Base-by-base conservation (phyloP, 2,329 filamentous ascomycete species). In the Penicillium aurantiogriseum region DNA sequence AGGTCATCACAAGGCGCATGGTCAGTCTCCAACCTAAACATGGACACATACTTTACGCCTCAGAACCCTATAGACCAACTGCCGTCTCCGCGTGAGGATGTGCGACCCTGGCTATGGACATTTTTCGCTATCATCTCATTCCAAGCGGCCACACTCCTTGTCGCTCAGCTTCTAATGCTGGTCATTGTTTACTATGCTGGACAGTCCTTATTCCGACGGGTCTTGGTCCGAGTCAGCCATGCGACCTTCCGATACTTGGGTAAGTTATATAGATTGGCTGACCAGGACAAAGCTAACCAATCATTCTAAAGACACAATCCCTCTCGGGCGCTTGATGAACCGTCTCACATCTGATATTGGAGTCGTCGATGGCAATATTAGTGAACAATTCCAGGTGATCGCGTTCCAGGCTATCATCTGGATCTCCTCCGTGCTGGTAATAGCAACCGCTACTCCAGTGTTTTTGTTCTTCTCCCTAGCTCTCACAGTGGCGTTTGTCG, bases 291-390 rank as follows among this genome's bases (percentile, higher is more conserved):
- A 31, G 19, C 40, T 56, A 40, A 56, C 6, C 1, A 5, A n/a
- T 27, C 4, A 8, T 6, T 45, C 10, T 23, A 0, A 31, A 76
- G 92, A 97, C 70, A 86, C 91, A 4, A 96, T 92, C 0, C 92
- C 92, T 0, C 87, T 95, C 0, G 92, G 92, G 0, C 85, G 92
- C 46, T 79, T 97, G 60, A 96, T 96, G 90, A 97, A 97, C 71
- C 85, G 92, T 8, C 81, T 97, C 59, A 96, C 92, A 0, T 91
- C 90, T 1, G 92, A 97, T 67, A 94, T 96, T 75, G 90, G 89
- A 29, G 92, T 91, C 49, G 84, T 96, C 0, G 92, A 97, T 68
- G 92, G 92, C 0, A 88, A 89, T n/a, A 89, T 96, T 66, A 88
- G 90, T 47, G 77, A 80, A 10, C 87, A 91, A 13, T 85, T 96